Conservation (phyloP, 2,329 filamentous ascomycete genomes). For the Sphaerulina vaccinii region DNA sequence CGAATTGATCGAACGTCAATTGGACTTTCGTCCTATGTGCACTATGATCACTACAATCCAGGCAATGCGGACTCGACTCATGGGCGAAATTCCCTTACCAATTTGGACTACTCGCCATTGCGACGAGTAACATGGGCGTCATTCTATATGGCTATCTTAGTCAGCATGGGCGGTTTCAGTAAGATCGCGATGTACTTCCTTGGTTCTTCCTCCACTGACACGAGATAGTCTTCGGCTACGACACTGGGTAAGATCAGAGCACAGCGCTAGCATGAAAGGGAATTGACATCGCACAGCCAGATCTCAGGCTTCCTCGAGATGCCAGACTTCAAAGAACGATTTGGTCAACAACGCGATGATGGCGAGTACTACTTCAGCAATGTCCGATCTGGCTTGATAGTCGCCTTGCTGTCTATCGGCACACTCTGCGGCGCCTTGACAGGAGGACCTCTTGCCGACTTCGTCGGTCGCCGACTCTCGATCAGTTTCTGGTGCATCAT, state of each 20-base stretch:
- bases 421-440: conserved; percentile 58
- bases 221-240: conserved; percentile 15
- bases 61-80: conserved; percentile 12
- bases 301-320: conserved; percentile 63
- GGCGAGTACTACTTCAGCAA: conserved; percentile 50
- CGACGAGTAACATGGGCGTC: conserved; percentile 22
- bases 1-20: conserved; percentile 5
- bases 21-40: conserved; percentile 15
- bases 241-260: not conserved
- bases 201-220: not conserved
- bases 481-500: conserved; percentile 62
- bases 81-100: conserved; percentile 14
- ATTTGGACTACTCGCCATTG: conserved; percentile 22
- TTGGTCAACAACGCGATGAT: conserved; percentile 43
- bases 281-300: conserved; percentile 50
- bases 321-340: conserved; percentile 56
- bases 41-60: conserved; percentile 22
- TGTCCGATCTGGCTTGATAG: conserved; percentile 61
- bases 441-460: conserved; percentile 60
- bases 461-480: conserved; percentile 59
- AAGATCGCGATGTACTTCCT: not conserved
- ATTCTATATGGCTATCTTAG: conserved; percentile 37
- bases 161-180: conserved; percentile 39
- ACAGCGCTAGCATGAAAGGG: conserved; percentile 39
- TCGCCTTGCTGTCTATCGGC: conserved; percentile 58